These are phyloP conservation scores for Clonostachys rosea DNA, from an alignment of 2,329 filamentous ascomycete species.

Conservation along the genomic window DNA sequence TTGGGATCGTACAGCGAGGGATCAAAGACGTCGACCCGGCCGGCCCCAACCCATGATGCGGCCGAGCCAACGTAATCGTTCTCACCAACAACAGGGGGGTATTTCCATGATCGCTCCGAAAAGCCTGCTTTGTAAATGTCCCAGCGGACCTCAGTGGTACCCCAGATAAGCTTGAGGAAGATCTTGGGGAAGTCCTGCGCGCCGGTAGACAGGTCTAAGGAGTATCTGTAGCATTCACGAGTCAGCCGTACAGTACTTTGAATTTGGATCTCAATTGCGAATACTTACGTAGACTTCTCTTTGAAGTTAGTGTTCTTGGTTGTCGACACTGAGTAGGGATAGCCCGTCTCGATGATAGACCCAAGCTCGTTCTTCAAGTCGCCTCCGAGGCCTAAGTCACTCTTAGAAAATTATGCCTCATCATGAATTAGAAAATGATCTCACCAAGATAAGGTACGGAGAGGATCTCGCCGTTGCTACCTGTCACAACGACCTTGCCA, in stretches of 20 bases:
- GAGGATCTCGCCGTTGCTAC: constrained; percentile 20
- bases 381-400: constrained; percentile 9
- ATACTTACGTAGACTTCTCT: neutral
- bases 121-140: constrained; percentile 18
- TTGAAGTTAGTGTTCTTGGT: constrained; percentile 1
- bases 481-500: constrained; percentile 22
- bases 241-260: no score
- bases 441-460: constrained; percentile 19
- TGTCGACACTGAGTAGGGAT: constrained; percentile 4
- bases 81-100: constrained; percentile 23
- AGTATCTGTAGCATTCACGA: neutral
- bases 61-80: constrained; percentile 24
- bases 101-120: constrained; percentile 21
- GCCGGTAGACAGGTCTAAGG: constrained; percentile 7
- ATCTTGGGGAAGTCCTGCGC: constrained; percentile 10
- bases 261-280: neutral
- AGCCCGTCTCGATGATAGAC: constrained; percentile 8
- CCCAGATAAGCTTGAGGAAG: constrained; percentile 11
- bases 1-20: constrained; percentile 9
- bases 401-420: no score
- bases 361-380: constrained; percentile 12
- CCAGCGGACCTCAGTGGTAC: constrained; percentile 12
- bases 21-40: constrained; percentile 8
- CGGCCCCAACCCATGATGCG: constrained; percentile 10
- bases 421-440: no score